phyloP scores from a whole-genome alignment of 306 rosid genomes.

The Biancaea sappan region DNA sequence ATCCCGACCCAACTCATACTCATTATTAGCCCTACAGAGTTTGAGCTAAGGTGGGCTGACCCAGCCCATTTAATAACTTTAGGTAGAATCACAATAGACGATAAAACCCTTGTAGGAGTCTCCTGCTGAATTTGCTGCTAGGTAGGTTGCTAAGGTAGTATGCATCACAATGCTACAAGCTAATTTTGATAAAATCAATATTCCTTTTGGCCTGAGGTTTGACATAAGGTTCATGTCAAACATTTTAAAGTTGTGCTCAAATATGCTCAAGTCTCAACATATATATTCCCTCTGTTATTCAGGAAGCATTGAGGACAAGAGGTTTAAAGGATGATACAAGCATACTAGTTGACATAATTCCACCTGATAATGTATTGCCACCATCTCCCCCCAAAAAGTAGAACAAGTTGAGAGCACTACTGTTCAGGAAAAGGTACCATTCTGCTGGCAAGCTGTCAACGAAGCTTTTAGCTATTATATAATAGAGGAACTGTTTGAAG shows the following conservation, averaged over 20 bases:
- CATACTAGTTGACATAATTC: constrained; percentile 68
- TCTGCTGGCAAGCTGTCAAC: constrained; percentile 53
- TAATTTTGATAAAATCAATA: constrained; percentile 1
- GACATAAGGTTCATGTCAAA: neutral
- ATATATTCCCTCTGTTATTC: neutral
- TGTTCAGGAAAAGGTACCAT: constrained; percentile 53
- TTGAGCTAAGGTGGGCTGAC: no score
- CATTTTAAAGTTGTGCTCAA: neutral
- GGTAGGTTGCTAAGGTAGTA: constrained; percentile 73
- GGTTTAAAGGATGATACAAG: constrained; percentile 79
- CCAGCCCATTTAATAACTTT: no score
- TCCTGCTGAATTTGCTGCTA: constrained; percentile 80
- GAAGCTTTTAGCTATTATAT: constrained; percentile 61
- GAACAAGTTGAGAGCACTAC: constrained; percentile 47
- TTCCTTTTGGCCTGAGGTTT: constrained; percentile 10
- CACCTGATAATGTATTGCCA: constrained; percentile 49
- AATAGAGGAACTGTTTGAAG: constrained; percentile 76
- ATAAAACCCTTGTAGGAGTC: constrained; percentile 65
- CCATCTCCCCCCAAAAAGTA: constrained; percentile 55
- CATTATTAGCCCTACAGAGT: no score
- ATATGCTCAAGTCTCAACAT: neutral
- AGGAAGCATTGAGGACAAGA: constrained; percentile 66
- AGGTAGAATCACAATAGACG: no score
- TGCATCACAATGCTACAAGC: neutral
- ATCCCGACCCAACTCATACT: no score